Conservation (phyloP, 2,329 filamentous ascomycete species). For the Lithohypha guttulata region DNA sequence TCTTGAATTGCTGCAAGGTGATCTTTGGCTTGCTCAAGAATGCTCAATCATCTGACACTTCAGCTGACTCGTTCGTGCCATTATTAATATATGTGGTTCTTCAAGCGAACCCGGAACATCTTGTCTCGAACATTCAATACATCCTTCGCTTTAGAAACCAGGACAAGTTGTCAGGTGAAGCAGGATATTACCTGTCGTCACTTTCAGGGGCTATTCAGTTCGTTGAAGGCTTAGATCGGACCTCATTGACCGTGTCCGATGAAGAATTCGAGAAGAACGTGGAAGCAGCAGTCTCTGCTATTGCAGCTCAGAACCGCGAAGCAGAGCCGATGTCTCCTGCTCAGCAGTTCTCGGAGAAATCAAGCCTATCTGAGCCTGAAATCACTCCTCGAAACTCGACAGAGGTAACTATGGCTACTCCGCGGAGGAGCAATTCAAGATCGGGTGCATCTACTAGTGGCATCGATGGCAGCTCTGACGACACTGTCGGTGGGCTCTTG, state of each 20-base stretch:
- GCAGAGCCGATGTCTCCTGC: slow-evolving; percentile 34
- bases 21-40: slow-evolving; percentile 93
- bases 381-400: slow-evolving; percentile 49
- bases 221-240: slow-evolving; percentile 90
- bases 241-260: slow-evolving; percentile 82
- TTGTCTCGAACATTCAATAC: slow-evolving; percentile 97
- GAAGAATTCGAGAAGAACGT: slow-evolving; percentile 94
- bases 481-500: slow-evolving; percentile 72
- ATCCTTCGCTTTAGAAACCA: slow-evolving; percentile 94
- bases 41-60: slow-evolving; percentile 75
- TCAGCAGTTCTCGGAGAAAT: slow-evolving; percentile 34
- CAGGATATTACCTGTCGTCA: slow-evolving; percentile 94
- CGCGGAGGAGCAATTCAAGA: slow-evolving; percentile 25
- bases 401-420: slow-evolving; percentile 44
- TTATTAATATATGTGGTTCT: slow-evolving; percentile 92
- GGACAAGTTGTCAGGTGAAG: slow-evolving; percentile 93
- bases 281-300: slow-evolving; percentile 90
- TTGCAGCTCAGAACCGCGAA: slow-evolving; percentile 74
- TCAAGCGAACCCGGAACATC: slow-evolving; percentile 84
- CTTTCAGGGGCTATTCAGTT: slow-evolving; percentile 82
- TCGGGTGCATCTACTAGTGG: slow-evolving; percentile 28
- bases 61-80: slow-evolving; percentile 90
- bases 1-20: slow-evolving; percentile 97
- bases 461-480: slow-evolving; percentile 53
- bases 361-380: slow-evolving; percentile 43